Percentiles rank a stretch among this genome's conserved stretches.
These are phyloP conservation scores for Monosporascus sp. DNA, from an alignment of 2,329 filamentous ascomycete genomes.

Conservation along the genomic window DNA sequence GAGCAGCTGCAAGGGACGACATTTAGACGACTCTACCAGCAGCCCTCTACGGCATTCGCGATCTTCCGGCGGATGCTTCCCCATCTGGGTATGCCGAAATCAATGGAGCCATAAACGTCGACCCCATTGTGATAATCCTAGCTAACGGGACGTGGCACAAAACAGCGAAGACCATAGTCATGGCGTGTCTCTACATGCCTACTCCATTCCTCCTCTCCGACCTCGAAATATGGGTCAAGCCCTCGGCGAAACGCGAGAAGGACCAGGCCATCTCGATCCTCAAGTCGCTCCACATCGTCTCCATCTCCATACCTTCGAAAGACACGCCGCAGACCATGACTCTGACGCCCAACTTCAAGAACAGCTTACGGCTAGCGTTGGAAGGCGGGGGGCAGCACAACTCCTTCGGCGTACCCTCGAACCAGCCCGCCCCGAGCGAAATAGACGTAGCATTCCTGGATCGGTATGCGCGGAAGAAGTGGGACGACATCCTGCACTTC, in stretches of 20 bases:
- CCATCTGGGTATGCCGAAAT: constrained; percentile 59
- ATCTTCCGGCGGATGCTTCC: constrained; percentile 97
- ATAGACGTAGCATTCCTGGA: constrained; percentile 73
- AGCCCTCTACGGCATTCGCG: constrained; percentile 90
- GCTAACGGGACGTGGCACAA: neutral
- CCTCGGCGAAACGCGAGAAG: constrained; percentile 60
- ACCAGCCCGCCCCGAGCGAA: constrained; percentile 53
- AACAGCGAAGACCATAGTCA: constrained; percentile 87
- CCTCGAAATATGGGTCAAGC: constrained; percentile 80
- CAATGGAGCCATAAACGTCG: no score
- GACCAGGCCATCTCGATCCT: constrained; percentile 80
- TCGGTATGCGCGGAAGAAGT: constrained; percentile 78
- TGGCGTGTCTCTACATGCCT: constrained; percentile 89
- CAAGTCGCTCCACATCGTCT: constrained; percentile 79
- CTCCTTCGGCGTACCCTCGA: constrained; percentile 85
- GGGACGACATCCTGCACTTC: constrained; percentile 94
- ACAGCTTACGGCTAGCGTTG: constrained; percentile 77
- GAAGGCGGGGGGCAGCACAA: constrained; percentile 80
- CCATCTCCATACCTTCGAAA: constrained; percentile 54
- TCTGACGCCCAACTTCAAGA: constrained; percentile 75
- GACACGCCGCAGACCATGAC: constrained; percentile 65
- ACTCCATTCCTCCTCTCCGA: constrained; percentile 72
- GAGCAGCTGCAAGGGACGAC: constrained; percentile 86
- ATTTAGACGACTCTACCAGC: constrained; percentile 87
- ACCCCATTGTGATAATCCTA: neutral